Evolutionary conservation across 2,329 filamentous ascomycete genomes (phyloP).

Genomic region (Lasiodiplodia sp.): DNA sequence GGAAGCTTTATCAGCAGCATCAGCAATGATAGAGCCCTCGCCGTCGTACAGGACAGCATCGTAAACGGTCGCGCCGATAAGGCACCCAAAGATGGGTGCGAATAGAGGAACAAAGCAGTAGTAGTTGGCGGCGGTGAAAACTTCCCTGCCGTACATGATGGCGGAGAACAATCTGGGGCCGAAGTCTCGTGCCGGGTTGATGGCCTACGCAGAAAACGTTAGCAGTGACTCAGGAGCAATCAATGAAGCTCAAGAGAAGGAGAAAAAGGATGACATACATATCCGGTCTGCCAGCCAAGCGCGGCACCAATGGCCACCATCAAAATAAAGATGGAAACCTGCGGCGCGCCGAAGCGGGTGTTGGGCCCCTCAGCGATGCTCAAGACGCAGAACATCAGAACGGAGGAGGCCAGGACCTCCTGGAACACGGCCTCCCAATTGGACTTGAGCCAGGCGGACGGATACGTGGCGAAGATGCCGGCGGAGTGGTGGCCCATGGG

Average conservation of each 20-base stretch:
- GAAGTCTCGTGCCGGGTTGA: conserved; percentile 77
- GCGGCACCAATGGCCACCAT: conserved; percentile 77
- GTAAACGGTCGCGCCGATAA: conserved; percentile 71
- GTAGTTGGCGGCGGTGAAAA: conserved; percentile 72
- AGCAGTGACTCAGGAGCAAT: neutral
- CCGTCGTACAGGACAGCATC: conserved; percentile 74
- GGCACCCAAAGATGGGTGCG: conserved; percentile 70
- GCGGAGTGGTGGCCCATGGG: conserved; percentile 65
- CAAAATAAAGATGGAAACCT: conserved; percentile 68
- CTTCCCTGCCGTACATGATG: conserved; percentile 71
- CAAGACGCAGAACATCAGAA: conserved; percentile 77
- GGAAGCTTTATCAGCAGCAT: conserved; percentile 10
- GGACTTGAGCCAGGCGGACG: conserved; percentile 69
- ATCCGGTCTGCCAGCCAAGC: conserved; percentile 74
- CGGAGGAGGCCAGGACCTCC: conserved; percentile 71
- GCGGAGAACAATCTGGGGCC: conserved; percentile 72
- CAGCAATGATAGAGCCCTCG: conserved; percentile 70
- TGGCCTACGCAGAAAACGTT: conserved; percentile 65
- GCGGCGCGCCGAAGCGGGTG: conserved; percentile 43
- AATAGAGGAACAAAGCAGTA: conserved; percentile 82
- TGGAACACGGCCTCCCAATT: conserved; percentile 72
- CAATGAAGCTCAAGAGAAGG: no score
- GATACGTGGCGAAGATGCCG: conserved; percentile 77
- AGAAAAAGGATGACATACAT: conserved; percentile 30
- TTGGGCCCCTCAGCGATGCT: conserved; percentile 66